Evolutionary conservation across 306 rosid species (phyloP).

Genomic region (Lathyrus tuberosus): DNA sequence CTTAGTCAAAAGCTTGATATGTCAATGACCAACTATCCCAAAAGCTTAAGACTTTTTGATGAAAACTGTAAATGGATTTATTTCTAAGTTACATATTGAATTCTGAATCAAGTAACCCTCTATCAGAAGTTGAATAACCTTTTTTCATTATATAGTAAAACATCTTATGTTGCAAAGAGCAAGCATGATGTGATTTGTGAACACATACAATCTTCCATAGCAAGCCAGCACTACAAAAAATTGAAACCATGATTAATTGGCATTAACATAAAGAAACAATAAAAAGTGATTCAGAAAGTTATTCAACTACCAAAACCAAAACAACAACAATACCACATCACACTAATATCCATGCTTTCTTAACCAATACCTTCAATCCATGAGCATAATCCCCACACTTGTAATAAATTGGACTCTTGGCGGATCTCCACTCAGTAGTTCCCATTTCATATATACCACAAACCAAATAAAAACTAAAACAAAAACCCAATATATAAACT

Average conservation of each 20-base stretch:
- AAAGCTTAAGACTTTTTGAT: background rate
- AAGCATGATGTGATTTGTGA: too few species aligned
- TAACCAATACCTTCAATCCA: slow-evolving; percentile 70
- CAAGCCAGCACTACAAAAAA: too few species aligned
- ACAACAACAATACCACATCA: background rate
- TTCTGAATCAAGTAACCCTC: background rate
- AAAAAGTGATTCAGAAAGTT: background rate
- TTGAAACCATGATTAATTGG: too few species aligned
- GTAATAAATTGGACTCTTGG: slow-evolving; percentile 84
- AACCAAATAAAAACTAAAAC: slow-evolving; percentile 11
- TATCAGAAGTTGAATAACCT: background rate
- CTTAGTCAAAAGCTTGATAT: background rate
- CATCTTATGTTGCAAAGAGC: background rate
- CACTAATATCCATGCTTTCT: slow-evolving; percentile 3
- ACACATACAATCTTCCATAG: too few species aligned
- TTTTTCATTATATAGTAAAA: background rate
- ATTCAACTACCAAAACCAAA: slow-evolving; percentile 2
- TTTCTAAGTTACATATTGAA: background rate
- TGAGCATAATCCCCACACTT: slow-evolving; percentile 98
- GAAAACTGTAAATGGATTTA: background rate
- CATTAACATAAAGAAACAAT: background rate
- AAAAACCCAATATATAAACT: background rate
- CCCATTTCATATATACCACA: slow-evolving; percentile 84
- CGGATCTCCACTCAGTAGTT: slow-evolving; percentile 98
- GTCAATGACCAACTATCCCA: slow-evolving; percentile 6